Evolutionary conservation across 768 basidiomycete genomes (phyloP).

Genomic region (Hericium erinaceus): DNA sequence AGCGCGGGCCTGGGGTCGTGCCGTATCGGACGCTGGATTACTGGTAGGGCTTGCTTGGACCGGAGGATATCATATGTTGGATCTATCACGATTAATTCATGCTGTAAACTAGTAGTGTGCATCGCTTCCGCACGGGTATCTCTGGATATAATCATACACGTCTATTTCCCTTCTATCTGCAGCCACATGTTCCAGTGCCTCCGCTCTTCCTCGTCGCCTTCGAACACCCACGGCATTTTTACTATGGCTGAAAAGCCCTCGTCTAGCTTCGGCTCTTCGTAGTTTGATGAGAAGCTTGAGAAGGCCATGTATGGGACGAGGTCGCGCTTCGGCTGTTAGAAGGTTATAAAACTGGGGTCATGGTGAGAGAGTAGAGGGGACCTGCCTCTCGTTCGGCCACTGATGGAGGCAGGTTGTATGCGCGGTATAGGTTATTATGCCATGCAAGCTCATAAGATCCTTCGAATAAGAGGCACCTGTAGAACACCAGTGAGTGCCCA

Average conservation of each 20-base stretch:
- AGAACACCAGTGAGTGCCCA: too few relatives aligned
- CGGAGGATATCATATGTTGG: background rate
- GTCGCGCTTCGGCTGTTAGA: slow-evolving; percentile 35
- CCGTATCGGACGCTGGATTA: slow-evolving; percentile 34
- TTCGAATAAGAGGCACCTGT: slow-evolving; percentile 70
- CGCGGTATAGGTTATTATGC: slow-evolving; percentile 91
- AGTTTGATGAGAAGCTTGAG: slow-evolving; percentile 44
- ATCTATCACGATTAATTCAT: background rate
- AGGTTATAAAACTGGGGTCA: background rate
- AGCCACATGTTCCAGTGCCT: slow-evolving; percentile 80
- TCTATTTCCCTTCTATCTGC: slow-evolving; percentile 61
- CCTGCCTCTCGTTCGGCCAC: slow-evolving; percentile 34
- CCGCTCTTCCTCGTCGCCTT: slow-evolving; percentile 64
- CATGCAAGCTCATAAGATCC: slow-evolving; percentile 75
- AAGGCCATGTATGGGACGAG: slow-evolving; percentile 54
- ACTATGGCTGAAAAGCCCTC: slow-evolving; percentile 79
- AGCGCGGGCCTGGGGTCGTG: slow-evolving; percentile 30
- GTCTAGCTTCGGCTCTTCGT: slow-evolving; percentile 50
- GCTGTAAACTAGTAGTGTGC: background rate
- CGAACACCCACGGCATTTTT: slow-evolving; percentile 72
- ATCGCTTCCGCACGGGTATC: too few relatives aligned
- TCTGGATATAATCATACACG: too few relatives aligned
- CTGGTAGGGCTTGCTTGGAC: slow-evolving; percentile 26
- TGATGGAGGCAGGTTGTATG: slow-evolving; percentile 47
- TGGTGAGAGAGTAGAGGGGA: background rate